phyloP scores from a whole-genome alignment of 768 basidiomycete species.

The Macrolepiota dolichaula region DNA sequence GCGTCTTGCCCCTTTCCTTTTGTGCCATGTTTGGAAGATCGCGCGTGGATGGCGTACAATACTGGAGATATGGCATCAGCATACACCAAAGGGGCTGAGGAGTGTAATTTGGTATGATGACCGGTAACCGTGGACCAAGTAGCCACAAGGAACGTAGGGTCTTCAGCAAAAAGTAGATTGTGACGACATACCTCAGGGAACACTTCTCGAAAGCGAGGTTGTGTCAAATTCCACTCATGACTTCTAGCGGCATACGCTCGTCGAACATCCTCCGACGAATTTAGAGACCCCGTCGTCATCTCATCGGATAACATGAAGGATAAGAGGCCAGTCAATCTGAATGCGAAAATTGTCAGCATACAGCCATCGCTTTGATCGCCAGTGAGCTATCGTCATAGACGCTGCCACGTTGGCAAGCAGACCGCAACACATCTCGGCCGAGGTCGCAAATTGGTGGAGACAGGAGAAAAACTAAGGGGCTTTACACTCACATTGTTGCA shows the following conservation, averaged over 20 bases:
- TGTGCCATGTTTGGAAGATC: conserved; percentile 95
- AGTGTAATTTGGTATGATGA: not conserved
- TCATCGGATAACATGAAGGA: conserved; percentile 96
- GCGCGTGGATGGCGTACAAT: conserved; percentile 58
- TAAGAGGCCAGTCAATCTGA: conserved; percentile 87
- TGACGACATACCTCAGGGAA: conserved; percentile 73
- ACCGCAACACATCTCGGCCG: not conserved
- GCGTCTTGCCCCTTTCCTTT: conserved; percentile 59
- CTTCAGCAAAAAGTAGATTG: conserved; percentile 12
- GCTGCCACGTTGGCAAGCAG: conserved; percentile 6
- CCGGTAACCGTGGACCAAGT: conserved; percentile 11
- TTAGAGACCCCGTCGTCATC: conserved; percentile 94
- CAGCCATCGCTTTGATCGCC: not conserved
- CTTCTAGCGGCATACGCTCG: conserved; percentile 70
- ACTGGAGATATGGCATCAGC: conserved; percentile 38
- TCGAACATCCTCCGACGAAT: conserved; percentile 77
- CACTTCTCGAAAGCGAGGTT: conserved; percentile 79
- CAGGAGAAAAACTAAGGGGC: conserved; percentile 9
- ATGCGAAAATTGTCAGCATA: conserved; percentile 12
- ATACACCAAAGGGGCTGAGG: not conserved
- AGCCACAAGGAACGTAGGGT: conserved; percentile 7
- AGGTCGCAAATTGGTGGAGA: not conserved
- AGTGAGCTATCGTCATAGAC: conserved; percentile 1
- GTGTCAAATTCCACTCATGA: conserved; percentile 82
- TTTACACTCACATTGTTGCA: conserved; percentile 75